These are phyloP conservation scores for Salix udensis DNA, from an alignment of 345 rosid genomes.

Conservation along the genomic window DNA sequence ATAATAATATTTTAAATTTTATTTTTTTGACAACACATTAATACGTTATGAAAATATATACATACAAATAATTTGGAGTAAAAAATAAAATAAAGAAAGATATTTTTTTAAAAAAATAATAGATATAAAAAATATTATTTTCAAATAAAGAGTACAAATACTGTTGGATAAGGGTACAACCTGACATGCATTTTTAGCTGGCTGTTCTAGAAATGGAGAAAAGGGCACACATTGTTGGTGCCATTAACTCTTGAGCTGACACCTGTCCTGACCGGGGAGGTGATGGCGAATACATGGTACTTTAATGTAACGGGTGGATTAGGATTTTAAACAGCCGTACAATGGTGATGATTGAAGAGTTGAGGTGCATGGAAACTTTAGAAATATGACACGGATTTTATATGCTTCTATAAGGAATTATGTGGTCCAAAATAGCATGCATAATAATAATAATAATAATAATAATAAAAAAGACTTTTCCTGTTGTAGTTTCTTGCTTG, in stretches of 20 bases:
- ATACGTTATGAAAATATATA: no score
- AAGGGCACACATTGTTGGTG: slow-evolving; percentile 10
- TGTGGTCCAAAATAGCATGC: background rate
- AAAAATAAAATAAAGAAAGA: no score
- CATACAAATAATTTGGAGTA: no score
- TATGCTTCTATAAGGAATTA: background rate
- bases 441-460: background rate
- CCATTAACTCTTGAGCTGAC: slow-evolving; percentile 10
- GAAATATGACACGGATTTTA: background rate
- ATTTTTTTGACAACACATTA: no score
- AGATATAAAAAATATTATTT: no score
- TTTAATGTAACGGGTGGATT: background rate
- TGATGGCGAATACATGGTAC: slow-evolving; percentile 17
- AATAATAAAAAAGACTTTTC: background rate
- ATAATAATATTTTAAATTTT: no score
- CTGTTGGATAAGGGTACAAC: no score
- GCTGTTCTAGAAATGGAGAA: slow-evolving; percentile 17
- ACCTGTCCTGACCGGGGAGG: slow-evolving; percentile 13
- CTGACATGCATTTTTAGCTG: background rate
- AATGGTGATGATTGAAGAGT: background rate
- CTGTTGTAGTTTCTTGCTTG: background rate
- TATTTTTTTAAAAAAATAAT: no score
- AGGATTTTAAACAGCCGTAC: background rate
- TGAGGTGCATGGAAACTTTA: background rate
- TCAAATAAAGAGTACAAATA: no score